Base-by-base conservation (phyloP, 1,139 yeast species). In the Debaryomycetaceae sp. region DNA sequence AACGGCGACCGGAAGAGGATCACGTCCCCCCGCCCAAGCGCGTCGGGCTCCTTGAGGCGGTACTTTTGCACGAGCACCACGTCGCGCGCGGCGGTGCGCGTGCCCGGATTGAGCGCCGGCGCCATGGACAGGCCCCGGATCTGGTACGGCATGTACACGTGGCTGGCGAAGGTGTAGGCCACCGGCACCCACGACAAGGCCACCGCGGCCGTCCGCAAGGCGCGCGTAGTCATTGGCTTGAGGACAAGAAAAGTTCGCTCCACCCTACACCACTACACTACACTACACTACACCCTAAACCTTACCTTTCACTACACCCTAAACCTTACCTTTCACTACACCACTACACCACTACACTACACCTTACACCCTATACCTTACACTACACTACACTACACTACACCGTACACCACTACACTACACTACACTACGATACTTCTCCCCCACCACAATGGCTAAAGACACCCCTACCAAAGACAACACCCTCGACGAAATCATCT, bases 81-180 rank as follows among this genome's bases (percentile, higher is more conserved):
- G 48, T 86, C 95, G 16, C 68, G 58, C 13, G 65, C 51, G 14
- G 69, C 60, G 27, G 74, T 66, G 8, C 45, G 40, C 3, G 57
- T 50, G 10, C 61, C 66, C 0, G 95, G 93, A 49, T 87, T 87
- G 45, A 87, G 69, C 0, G 95, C 73, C 1, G 97, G 97, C 28
- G 82, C 66, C 97, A 87, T 87, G 13, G 95, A 83, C 24, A 68
- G 53, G 2, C 97, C 97, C 23, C 76, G 71, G n/a, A 87, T 71
- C 49, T 74, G 72, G 13, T 85, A 82, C 13, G 87, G 68, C 49
- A 76, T 86, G 32, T 73, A 73, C 5, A 75, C 73, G 49, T 81
- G 85, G 42, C 80, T 83, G 22, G 76, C 68, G 38, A 79, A 55
- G 1, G 83, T 70, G 42, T 77, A 68, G 14, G 70, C 54, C 29